A percentile compares a stretch with the other conserved stretches of the same genome.
phyloP scores from a whole-genome alignment of 495 filamentous ascomycete genomes.

The Trichoderma gamsii region DNA sequence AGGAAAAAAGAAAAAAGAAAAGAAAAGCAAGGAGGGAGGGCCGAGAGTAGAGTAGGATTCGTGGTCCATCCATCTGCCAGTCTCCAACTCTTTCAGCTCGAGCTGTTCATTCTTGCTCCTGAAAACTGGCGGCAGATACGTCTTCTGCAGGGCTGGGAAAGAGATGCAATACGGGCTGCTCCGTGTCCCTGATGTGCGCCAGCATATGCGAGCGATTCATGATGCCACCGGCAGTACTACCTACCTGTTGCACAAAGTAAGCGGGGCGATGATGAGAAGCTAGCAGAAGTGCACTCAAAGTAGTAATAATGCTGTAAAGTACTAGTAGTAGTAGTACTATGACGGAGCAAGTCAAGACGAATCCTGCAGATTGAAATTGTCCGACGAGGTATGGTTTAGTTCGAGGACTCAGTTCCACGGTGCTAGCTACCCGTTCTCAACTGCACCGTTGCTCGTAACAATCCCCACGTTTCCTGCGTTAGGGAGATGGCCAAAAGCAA shows the following conservation, averaged over 20 bases:
- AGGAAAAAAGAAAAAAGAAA: neutral
- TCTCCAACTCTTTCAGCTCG: slow-evolving; percentile 6
- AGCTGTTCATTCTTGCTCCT: neutral
- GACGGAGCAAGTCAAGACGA: neutral
- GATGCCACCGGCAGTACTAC: neutral
- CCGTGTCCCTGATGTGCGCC: neutral
- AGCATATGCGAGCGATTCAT: neutral
- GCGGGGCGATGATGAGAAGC: neutral
- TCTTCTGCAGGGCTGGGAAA: neutral
- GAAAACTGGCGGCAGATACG: neutral
- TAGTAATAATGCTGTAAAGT: neutral
- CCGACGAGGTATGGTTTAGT: neutral
- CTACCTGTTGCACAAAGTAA: neutral
- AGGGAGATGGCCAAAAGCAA: neutral
- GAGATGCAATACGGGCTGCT: neutral
- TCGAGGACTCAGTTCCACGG: neutral
- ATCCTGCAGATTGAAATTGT: slow-evolving; percentile 6
- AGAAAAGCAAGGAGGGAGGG: neutral
- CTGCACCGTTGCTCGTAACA: neutral
- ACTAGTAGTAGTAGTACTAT: too few species aligned
- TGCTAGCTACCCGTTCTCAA: neutral
- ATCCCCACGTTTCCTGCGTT: slow-evolving; percentile 9
- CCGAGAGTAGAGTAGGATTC: neutral
- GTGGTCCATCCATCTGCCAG: neutral
- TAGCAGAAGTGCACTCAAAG: neutral